These are phyloP conservation scores for Arachnopeziza araneosa DNA, from an alignment of 2,329 filamentous ascomycete genomes.

Conservation along the genomic window DNA sequence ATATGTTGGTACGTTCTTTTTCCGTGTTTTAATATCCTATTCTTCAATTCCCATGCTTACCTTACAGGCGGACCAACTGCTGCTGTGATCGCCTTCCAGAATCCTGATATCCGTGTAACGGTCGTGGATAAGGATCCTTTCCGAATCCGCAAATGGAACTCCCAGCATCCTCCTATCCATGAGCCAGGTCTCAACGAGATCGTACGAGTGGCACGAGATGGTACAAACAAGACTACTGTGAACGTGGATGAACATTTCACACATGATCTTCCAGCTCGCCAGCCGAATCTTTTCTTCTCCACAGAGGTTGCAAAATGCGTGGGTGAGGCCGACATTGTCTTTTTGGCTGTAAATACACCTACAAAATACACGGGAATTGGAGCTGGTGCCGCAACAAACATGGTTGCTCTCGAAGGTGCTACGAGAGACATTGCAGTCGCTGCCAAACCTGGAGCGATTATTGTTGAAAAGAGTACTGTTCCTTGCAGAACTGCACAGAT, in stretches of 20 bases:
- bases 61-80: slow-evolving; percentile 62
- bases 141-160: slow-evolving; percentile 70
- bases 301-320: slow-evolving; percentile 59
- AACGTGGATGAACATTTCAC: slow-evolving; percentile 30
- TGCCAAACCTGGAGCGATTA: slow-evolving; percentile 61
- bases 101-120: slow-evolving; percentile 63
- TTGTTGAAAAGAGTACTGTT: slow-evolving; percentile 79
- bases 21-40: not conserved
- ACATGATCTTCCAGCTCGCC: slow-evolving; percentile 38
- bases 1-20: slow-evolving; percentile 58
- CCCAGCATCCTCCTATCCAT: slow-evolving; percentile 66
- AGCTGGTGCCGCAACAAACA: slow-evolving; percentile 65
- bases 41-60: not conserved
- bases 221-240: slow-evolving; percentile 33
- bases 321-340: slow-evolving; percentile 63
- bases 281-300: slow-evolving; percentile 68
- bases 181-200: slow-evolving; percentile 67
- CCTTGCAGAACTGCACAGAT: slow-evolving; percentile 69
- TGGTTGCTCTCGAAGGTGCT: slow-evolving; percentile 66
- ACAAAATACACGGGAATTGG: slow-evolving; percentile 68
- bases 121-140: slow-evolving; percentile 66
- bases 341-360: slow-evolving; percentile 74
- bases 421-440: slow-evolving; percentile 61
- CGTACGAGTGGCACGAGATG: slow-evolving; percentile 58
- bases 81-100: slow-evolving; percentile 68